Evolutionary conservation across 2,329 filamentous ascomycete genomes (phyloP).

Genomic region (Chrysoporthe deuterocubensis): DNA sequence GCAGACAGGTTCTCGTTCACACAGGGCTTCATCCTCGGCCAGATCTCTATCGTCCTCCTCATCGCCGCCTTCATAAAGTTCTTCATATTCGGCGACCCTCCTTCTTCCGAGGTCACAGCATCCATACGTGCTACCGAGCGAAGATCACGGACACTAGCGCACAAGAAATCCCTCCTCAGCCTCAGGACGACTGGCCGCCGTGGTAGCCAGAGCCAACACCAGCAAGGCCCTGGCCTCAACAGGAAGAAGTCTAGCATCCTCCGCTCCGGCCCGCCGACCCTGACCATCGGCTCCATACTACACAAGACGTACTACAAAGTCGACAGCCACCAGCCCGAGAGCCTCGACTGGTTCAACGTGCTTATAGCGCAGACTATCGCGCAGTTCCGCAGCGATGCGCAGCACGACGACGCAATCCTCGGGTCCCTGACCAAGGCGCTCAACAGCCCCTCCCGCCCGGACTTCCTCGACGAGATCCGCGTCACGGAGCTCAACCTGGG

Average conservation of each 20-base stretch:
- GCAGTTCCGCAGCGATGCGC: slow-evolving; percentile 89
- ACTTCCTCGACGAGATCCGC: slow-evolving; percentile 90
- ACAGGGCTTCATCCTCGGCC: slow-evolving; percentile 89
- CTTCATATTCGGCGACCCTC: slow-evolving; percentile 97
- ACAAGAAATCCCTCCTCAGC: slow-evolving; percentile 74
- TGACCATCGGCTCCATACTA: slow-evolving; percentile 92
- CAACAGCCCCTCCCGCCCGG: slow-evolving; percentile 84
- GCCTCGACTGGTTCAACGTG: slow-evolving; percentile 98
- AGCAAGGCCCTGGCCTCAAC: slow-evolving; percentile 47
- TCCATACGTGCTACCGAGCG: slow-evolving; percentile 75
- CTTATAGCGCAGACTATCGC: slow-evolving; percentile 95
- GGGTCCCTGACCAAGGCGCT: slow-evolving; percentile 81
- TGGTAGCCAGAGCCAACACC: slow-evolving; percentile 38
- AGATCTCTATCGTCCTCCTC: slow-evolving; percentile 88
- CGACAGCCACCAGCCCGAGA: slow-evolving; percentile 93
- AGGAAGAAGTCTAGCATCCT: slow-evolving; percentile 75
- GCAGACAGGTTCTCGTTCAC: slow-evolving; percentile 78
- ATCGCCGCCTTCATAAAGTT: slow-evolving; percentile 98
- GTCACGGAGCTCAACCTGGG: slow-evolving; percentile 93
- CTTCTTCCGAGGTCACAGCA: slow-evolving; percentile 80
- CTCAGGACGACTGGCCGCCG: slow-evolving; percentile 52
- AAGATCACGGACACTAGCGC: slow-evolving; percentile 72
- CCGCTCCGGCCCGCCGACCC: slow-evolving; percentile 66
- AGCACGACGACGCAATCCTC: slow-evolving; percentile 88
- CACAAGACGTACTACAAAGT: slow-evolving; percentile 98